A percentile compares a stretch with the other conserved stretches of the same genome.
phyloP scores from a whole-genome alignment of 306 rosid species.

The Cyclanthera cordifolia region DNA sequence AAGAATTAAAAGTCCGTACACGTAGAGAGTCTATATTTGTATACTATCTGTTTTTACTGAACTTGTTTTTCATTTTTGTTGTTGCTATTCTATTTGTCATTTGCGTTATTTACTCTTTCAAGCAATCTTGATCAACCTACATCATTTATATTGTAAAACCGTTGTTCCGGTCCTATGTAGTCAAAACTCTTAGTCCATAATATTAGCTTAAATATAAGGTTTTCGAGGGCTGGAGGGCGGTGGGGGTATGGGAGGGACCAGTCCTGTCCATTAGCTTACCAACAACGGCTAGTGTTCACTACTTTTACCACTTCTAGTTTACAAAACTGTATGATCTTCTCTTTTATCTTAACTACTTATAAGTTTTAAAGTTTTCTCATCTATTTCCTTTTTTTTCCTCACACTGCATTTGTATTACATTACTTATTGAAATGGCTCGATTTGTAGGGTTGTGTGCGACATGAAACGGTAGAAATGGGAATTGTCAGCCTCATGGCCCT shows the following conservation, averaged over 20 bases:
- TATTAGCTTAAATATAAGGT: background rate
- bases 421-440: background rate
- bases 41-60: background rate
- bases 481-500: background rate
- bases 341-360: background rate
- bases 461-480: background rate
- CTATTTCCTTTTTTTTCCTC: background rate
- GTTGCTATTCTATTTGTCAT: background rate
- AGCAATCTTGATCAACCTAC: background rate
- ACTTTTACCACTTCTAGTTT: background rate
- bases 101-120: background rate
- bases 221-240: background rate
- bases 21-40: slow-evolving; percentile 2
- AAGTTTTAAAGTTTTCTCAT: background rate
- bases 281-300: background rate
- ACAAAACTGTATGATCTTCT: background rate
- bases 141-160: background rate
- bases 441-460: background rate
- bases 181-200: background rate
- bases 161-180: background rate
- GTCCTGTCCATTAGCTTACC: background rate
- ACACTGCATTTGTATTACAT: background rate
- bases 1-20: background rate
- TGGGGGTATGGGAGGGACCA: background rate
- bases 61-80: background rate